Conservation (phyloP, 345 rosid genomes). For the Eucalyptus brandiana region DNA sequence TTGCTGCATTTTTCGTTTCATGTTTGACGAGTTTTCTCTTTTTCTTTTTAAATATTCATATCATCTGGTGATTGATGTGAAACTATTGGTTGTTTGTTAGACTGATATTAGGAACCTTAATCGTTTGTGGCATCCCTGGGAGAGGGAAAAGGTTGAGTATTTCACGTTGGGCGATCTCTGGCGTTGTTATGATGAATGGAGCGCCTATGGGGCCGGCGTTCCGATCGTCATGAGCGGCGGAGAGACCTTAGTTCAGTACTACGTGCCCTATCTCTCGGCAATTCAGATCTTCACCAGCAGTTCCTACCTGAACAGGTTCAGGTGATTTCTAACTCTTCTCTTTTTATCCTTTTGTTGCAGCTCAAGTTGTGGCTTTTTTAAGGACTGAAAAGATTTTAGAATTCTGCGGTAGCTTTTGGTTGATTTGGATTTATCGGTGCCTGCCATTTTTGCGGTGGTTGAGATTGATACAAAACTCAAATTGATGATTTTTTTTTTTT, state of each 20-base stretch:
- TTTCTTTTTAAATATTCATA: neutral
- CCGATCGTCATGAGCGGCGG: slow-evolving; percentile 21
- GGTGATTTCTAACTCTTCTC: slow-evolving; percentile 2
- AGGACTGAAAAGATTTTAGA: neutral
- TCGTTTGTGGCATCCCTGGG: slow-evolving; percentile 39
- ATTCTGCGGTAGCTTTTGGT: neutral
- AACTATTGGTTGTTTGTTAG: slow-evolving; percentile 14
- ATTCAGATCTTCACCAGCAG: slow-evolving; percentile 38
- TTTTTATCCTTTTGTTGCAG: neutral
- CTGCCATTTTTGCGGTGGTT: neutral
- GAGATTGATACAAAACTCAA: neutral
- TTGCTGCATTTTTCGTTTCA: neutral
- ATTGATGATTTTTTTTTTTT: no score
- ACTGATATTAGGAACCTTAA: slow-evolving; percentile 76
- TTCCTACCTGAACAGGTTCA: slow-evolving; percentile 25
- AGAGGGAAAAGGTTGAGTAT: slow-evolving; percentile 33
- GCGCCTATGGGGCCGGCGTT: slow-evolving; percentile 47
- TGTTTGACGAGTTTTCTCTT: neutral
- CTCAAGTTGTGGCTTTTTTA: neutral
- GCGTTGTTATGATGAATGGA: slow-evolving; percentile 45
- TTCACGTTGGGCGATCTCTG: slow-evolving; percentile 36
- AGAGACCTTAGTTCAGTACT: slow-evolving; percentile 39
- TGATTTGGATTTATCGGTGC: neutral
- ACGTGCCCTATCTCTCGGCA: slow-evolving; percentile 46
- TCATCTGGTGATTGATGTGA: neutral